Evolutionary conservation across 1,284 basidiomycete species (phyloP).

Genomic region (Nidula niveotomentosa): DNA sequence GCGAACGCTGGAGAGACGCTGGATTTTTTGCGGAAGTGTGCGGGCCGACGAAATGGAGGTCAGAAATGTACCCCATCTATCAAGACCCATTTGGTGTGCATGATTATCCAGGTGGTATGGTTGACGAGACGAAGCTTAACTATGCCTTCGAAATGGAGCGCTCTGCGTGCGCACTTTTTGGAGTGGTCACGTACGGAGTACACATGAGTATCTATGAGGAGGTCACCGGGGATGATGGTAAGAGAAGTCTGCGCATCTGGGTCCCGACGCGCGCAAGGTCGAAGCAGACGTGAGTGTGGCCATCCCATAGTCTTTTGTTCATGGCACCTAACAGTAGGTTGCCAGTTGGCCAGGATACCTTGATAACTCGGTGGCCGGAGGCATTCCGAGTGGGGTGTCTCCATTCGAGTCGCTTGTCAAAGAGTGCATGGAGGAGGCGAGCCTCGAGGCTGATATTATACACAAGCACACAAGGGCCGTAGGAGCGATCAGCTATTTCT

Average conservation of each 20-base stretch:
- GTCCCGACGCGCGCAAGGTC: slow-evolving; percentile 83
- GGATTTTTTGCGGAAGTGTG: slow-evolving; percentile 64
- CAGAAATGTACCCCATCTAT: slow-evolving; percentile 85
- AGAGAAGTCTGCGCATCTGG: slow-evolving; percentile 67
- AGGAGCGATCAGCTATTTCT: slow-evolving; percentile 72
- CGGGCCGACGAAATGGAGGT: slow-evolving; percentile 78
- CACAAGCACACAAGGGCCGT: slow-evolving; percentile 53
- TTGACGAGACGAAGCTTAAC: slow-evolving; percentile 38
- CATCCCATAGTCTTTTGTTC: too few species aligned
- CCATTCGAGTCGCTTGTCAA: slow-evolving; percentile 83
- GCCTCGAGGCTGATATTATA: slow-evolving; percentile 65
- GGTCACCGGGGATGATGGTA: slow-evolving; percentile 38
- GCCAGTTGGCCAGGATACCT: slow-evolving; percentile 72
- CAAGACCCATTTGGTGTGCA: slow-evolving; percentile 63
- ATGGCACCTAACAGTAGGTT: background rate
- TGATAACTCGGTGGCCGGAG: slow-evolving; percentile 82
- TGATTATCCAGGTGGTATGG: slow-evolving; percentile 32
- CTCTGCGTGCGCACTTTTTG: slow-evolving; percentile 86
- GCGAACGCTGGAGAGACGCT: slow-evolving; percentile 68
- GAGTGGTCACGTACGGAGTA: slow-evolving; percentile 87
- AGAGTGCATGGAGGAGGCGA: slow-evolving; percentile 93
- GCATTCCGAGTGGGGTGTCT: slow-evolving; percentile 74
- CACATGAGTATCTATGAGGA: slow-evolving; percentile 77
- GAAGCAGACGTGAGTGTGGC: slow-evolving; percentile 76
- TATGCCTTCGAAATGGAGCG: slow-evolving; percentile 89